Evolutionary conservation across 805 yeast species (phyloP), one percentile per base, ranked within the genome.

Genomic region (Saturnispora mendoncae): DNA sequence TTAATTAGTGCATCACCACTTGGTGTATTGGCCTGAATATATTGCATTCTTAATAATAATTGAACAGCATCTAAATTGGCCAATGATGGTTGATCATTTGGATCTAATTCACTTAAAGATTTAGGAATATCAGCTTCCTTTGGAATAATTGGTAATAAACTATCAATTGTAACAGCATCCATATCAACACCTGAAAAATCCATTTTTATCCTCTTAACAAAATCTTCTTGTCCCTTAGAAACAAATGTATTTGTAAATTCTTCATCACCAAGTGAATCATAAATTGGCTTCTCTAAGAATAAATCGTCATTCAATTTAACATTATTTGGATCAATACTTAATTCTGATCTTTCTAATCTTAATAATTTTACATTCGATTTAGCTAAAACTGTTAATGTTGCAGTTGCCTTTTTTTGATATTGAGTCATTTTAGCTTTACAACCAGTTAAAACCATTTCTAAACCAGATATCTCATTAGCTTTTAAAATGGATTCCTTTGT

Each of bases 341-440:
- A 53, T 17, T 48, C 50, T 2, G 31, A 38, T n/a, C 39, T 43
- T 15, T 41, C 38, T 4, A 40, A 21, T 25, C 49, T 45, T 4
- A 53, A 36, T 29, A 57, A 45, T 21, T 59, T 42, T 1, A 53
- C 56, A 18, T 62, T 55, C 38, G 74, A 67, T 42, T 74, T 71
- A 1, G 97, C 97, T 17, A 90, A 61, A 20, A 86, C 74, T 13
- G 88, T 72, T 45, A 90, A 70, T 30, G 85, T 76, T 0, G 95
- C 73, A 20, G 80, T 73, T n/a, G 79, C 75, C 26, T 67, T 69
- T 36, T 70, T 69, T 62, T 90, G 97, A 57, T 67, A 84, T 58
- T 84, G 84, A 4, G 97, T 90, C 55, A 92, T 70, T 56, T 78
- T 81, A 8, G 95, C 96, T 51, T 78, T 78, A 42, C 92, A 84